Conservation (phyloP, 305 asterid genomes). For the Fraxinus platypoda region DNA sequence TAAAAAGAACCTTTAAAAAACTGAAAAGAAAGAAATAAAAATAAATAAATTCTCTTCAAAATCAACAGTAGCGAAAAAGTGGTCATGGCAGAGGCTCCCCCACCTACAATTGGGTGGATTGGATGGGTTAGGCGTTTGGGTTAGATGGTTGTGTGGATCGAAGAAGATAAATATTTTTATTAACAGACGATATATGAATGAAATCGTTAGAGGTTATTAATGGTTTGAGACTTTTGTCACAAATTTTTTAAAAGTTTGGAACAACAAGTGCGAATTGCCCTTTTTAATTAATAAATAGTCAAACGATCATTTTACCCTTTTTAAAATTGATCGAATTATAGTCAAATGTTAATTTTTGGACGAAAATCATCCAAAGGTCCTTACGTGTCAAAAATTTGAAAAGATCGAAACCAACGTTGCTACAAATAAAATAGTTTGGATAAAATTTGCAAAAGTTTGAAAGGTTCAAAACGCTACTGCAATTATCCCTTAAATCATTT, state of each 20-base stretch:
- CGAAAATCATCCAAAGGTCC: not conserved
- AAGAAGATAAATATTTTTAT: no score
- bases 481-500: not conserved
- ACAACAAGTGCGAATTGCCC: not conserved
- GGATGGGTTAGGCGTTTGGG: not conserved
- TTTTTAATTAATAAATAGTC: not conserved
- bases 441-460: not conserved
- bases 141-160: not conserved
- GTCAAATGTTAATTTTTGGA: not conserved
- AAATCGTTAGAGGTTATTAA: no score
- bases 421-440: not conserved
- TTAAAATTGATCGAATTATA: not conserved
- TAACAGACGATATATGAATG: not conserved
- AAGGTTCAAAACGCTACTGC: not conserved
- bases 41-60: not conserved
- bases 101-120: not conserved
- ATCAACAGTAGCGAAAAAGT: no score
- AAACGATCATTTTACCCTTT: no score
- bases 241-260: not conserved
- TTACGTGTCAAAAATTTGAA: no score
- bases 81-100: not conserved
- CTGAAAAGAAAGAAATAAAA: no score
- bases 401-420: not conserved
- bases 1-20: not conserved
- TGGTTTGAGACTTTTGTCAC: not conserved